Conservation (phyloP, 75 land plant species). For the Cryptomeria japonica region DNA sequence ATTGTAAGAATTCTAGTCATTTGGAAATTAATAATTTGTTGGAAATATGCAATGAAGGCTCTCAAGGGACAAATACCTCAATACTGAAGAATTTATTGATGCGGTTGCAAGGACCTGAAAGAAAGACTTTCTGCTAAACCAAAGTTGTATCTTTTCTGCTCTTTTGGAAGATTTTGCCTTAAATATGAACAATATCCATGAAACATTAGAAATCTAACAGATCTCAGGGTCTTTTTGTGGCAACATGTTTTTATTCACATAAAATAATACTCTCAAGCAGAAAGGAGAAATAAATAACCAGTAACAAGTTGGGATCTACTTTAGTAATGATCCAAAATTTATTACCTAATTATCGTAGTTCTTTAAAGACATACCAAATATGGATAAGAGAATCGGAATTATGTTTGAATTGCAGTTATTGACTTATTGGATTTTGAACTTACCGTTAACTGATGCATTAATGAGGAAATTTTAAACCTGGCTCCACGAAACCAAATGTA, state of each 20-base stretch:
- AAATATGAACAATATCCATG: neutral
- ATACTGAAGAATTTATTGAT: constrained; percentile 78
- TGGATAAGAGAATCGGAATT: neutral
- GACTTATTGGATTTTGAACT: neutral
- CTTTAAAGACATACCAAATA: neutral
- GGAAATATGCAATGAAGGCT: constrained; percentile 34
- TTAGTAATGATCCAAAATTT: neutral
- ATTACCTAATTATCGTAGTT: neutral
- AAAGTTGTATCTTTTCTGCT: constrained; percentile 29
- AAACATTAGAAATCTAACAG: neutral
- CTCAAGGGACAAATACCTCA: constrained; percentile 45
- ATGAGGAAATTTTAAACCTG: neutral
- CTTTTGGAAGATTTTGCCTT: neutral
- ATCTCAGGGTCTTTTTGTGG: neutral
- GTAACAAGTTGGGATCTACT: neutral
- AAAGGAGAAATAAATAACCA: neutral
- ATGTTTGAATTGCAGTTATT: neutral
- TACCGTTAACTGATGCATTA: neutral
- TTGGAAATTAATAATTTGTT: neutral
- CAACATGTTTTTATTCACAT: neutral
- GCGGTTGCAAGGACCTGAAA: constrained; percentile 61
- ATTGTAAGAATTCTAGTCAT: neutral
- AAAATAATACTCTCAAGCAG: neutral
- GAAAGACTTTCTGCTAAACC: constrained; percentile 31
- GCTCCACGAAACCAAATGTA: neutral